Evolutionary conservation across 495 filamentous ascomycete genomes (phyloP).

Genomic region (Podospora pseudopauciseta): DNA sequence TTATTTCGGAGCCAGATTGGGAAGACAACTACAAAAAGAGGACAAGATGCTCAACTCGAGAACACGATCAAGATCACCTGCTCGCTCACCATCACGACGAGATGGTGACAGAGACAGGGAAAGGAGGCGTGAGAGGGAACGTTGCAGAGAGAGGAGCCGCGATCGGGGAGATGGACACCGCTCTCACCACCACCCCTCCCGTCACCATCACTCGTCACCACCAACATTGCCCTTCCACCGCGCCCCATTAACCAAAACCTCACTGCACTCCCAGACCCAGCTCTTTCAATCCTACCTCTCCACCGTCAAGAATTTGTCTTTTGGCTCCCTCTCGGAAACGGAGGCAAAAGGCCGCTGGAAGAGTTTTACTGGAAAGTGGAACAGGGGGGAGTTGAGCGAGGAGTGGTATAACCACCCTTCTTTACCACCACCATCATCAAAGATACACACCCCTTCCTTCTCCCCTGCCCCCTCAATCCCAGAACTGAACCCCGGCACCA

Average conservation of each 20-base stretch:
- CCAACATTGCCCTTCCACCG: constrained; percentile 12
- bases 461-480: background rate
- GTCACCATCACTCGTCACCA: constrained; percentile 42
- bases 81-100: constrained; percentile 12
- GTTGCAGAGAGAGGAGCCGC: constrained; percentile 7
- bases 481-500: background rate
- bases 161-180: constrained; percentile 7
- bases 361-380: constrained; percentile 91
- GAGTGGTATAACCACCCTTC: constrained; percentile 81
- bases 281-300: constrained; percentile 82
- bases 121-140: constrained; percentile 3
- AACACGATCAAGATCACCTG: constrained; percentile 1
- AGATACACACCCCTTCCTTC: background rate
- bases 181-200: constrained; percentile 10
- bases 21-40: too few species aligned
- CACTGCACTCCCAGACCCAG: constrained; percentile 58
- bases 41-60: background rate
- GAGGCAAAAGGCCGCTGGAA: constrained; percentile 87
- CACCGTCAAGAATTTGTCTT: constrained; percentile 71
- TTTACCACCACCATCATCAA: background rate
- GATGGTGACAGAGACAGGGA: constrained; percentile 6
- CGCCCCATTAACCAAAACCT: constrained; percentile 44
- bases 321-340: constrained; percentile 61
- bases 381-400: constrained; percentile 84
- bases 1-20: too few species aligned